Evolutionary conservation across 2,329 filamentous ascomycete genomes (phyloP), one percentile per base, ranked within the genome.

Genomic region (Monosporascus sp.): DNA sequence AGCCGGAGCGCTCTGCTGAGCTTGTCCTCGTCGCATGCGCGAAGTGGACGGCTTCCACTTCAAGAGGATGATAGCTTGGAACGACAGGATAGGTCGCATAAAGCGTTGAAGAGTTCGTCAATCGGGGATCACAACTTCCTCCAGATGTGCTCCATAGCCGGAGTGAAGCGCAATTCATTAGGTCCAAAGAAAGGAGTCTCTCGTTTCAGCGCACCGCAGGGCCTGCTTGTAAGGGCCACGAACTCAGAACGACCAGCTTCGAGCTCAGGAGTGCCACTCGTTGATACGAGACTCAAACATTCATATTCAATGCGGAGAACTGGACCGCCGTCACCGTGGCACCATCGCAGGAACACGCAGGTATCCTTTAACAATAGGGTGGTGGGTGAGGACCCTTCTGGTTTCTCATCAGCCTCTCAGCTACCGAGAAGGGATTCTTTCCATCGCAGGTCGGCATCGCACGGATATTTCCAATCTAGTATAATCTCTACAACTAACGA

Each of bases 131-230:
- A 57, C 8, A 58, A 58, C 49, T 60, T 60, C 20, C 49, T 55
- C 16, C 61, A 57, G 41, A 61, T 57, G 35, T 44, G 55, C 19
- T 58, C 56, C 5, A 48, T 60, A 24, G 53, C 58, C 1, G 57
- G 58, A 35, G 50, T 66, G 5, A 66, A 66, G 57, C 64, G 63
- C 19, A 65, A 54, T 44, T 65, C 65, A 2, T 41, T 61, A 9
- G 57, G 61, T 5, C 61, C 62, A 37, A 64, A 67, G 43, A 68
- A 65, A 54, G 51, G 55, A 48, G 58, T 56, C 20, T 55, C 55
- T 41, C 65, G 62, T 1, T 57, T 68, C 7, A 61, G 66, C 48
- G 50, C 60, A 17, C 62, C 64, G 41, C 58, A 53, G 26, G 45
- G 65, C 24, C 50, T 63, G 7, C 17, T 20, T 7, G 40, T 53